These are phyloP conservation scores for Ceratobasidium papillatum DNA, from an alignment of 1,284 basidiomycete genomes.

Conservation along the genomic window DNA sequence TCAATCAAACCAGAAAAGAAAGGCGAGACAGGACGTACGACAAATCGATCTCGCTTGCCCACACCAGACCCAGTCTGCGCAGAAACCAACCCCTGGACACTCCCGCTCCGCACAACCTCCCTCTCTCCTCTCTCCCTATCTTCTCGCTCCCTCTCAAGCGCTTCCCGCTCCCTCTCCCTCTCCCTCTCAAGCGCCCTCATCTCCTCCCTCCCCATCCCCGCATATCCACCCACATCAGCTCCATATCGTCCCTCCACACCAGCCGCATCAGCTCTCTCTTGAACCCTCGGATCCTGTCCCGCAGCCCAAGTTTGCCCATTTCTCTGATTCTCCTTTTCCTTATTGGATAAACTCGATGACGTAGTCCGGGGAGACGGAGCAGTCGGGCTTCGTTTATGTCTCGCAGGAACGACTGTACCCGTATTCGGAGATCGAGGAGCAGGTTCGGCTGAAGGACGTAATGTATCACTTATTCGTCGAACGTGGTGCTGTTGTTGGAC, in stretches of 20 bases:
- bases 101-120: conserved; percentile 41
- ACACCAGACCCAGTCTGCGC: conserved; percentile 44
- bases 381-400: conserved; percentile 68
- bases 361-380: conserved; percentile 66
- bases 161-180: conserved; percentile 48
- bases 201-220: conserved; percentile 46
- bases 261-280: conserved; percentile 20
- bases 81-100: conserved; percentile 44
- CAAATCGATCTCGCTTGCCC: conserved; percentile 48
- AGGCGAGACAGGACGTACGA: conserved; percentile 29
- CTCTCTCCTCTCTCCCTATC: conserved; percentile 46
- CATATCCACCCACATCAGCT: conserved; percentile 51
- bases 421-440: conserved; percentile 4
- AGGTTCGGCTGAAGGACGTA: not conserved
- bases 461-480: conserved; percentile 15
- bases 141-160: conserved; percentile 49
- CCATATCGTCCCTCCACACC: conserved; percentile 39
- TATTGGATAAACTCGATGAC: conserved; percentile 52
- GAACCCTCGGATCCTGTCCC: not conserved
- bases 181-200: conserved; percentile 44
- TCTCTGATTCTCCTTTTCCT: conserved; percentile 27
- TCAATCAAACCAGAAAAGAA: conserved; percentile 15
- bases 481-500: conserved; percentile 25
- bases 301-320: conserved; percentile 61
- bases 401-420: conserved; percentile 8